Conservation (phyloP, 495 filamentous ascomycete genomes). For the Massariosphaeria phaeospora region DNA sequence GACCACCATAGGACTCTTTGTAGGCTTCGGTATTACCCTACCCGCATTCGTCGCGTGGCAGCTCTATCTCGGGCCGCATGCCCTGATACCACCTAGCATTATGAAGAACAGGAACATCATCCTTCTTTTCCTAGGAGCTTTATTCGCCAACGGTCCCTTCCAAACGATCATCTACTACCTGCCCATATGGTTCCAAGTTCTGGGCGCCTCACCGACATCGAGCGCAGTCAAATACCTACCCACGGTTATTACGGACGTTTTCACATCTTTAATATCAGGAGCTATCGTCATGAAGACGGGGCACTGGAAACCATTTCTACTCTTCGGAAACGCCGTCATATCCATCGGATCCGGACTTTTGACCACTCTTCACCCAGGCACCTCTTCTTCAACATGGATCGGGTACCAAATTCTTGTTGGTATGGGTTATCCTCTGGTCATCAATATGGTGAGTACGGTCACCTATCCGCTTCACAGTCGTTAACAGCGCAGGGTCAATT, state of each 20-base stretch:
- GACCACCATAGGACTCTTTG: neutral
- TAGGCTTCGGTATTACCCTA: neutral
- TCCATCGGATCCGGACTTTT: conserved; percentile 67
- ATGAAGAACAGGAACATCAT: conserved; percentile 5
- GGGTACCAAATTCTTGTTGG: conserved; percentile 71
- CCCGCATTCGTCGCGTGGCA: neutral
- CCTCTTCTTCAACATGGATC: conserved; percentile 60
- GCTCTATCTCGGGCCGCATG: conserved; percentile 13
- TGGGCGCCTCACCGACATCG: conserved; percentile 28
- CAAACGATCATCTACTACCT: conserved; percentile 34
- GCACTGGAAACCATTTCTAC: conserved; percentile 54
- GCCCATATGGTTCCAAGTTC: conserved; percentile 43
- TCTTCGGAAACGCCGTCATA: conserved; percentile 53
- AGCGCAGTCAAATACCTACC: conserved; percentile 24
- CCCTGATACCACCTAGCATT: conserved; percentile 47
- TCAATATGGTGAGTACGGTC: conserved; percentile 5
- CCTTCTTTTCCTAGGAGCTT: neutral
- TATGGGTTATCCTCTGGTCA: conserved; percentile 43
- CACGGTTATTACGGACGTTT: conserved; percentile 5
- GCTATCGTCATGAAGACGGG: neutral
- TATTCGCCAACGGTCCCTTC: neutral
- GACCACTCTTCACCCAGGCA: conserved; percentile 56
- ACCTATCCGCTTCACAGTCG: neutral
- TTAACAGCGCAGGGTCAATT: neutral
- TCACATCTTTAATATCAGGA: conserved; percentile 1